Base-by-base conservation (phyloP, 768 basidiomycete species). In the Termitomyces sp. region DNA sequence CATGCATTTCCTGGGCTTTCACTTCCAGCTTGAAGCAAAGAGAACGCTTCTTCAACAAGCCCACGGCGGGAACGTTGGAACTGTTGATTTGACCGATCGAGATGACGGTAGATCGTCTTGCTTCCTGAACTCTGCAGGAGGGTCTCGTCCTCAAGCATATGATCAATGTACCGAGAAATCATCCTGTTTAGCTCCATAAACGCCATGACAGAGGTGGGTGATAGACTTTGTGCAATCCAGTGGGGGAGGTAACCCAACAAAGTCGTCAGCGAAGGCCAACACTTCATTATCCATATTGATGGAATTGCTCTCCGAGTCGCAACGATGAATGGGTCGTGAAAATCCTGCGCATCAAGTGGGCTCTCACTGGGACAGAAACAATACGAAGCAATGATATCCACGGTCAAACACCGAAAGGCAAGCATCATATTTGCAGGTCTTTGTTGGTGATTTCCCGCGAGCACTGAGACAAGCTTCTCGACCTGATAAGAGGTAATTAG, bases 351-450 rank as follows among this genome's bases (percentile, higher is more conserved):
- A 18, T 68, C 64, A 13, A 77, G 61, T 10, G 69, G 64, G 43
- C 72, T 62, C 29, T 67, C 56, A 20, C 63, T 70, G 25, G 64
- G 60, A 13, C 69, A 68, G 49, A 78, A 78, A 58, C 71, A 72
- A 57, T 76, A 75, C 6, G 70, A 65, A 11, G 75, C 66, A 48
- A 80, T 74, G 46, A 76, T 71, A 56, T 78, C 78, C 56, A 76
- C 60, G 10, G 76, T 70, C 13, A 70, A 65, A 31, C 74, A 73
- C 32, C 75, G 69, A 46, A 74, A 78, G 5, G 74, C 76, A 32
- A 71, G 61, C 62, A 70, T 72, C 60, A 77, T 65, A 50, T 77
- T 64, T 6, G 64, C 63, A 3, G 74, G 67, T 29, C 41, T 53
- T 46, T 57, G 44, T 38, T 59, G 53, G 20, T 60, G 40, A 47